Evolutionary conservation across 2,329 filamentous ascomycete species (phyloP), one percentile per base, ranked within the genome.

Genomic region (Fusarium redolens): DNA sequence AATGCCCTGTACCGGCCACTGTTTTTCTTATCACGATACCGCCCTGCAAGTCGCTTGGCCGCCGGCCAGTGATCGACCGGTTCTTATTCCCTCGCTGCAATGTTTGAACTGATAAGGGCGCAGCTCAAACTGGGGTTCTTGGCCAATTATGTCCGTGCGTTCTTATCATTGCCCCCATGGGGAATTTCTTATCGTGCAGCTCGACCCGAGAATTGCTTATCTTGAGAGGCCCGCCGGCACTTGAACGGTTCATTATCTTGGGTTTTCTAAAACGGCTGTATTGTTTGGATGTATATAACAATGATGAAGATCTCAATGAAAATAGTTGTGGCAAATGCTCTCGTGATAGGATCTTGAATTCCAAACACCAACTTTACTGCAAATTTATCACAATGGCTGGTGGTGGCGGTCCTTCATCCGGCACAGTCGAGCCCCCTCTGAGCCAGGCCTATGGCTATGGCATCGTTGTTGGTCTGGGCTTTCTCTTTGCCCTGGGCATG

Each of bases 401-500:
- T 45, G 69, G 69, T 6, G 69, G 69, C 38, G 69, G 69, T 48
- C 69, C 65, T 33, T 72, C 69, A 17, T 72, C 69, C 5, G 69
- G 69, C 31, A 54, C 65, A 25, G 70, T 73, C 20, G 70, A 73
- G 70, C 70, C 71, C 47, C 71, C 87, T 35, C 79, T 89, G 20
- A 82, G 82, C 71, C 89, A 92, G 77, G 90, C 88, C 62, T 92
- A 91, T 70, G 93, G 93, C 77, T 95, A 95, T 87, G 93, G 92
- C 78, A 91, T 95, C 74, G 89, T 95, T 56, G 83, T 95, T 38
- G 93, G 93, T 22, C 82, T 95, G 20, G 93, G 93, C 25, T 90
- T 92, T 76, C 86, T 89, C 31, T 95, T 95, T 82, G 91, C 93
- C 43, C 83, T 95, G 65, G 90, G 91, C 68, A 93, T 93, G 92